Base-by-base conservation (phyloP, 73 alveolate genomes). In the Symbiodinium natans region DNA sequence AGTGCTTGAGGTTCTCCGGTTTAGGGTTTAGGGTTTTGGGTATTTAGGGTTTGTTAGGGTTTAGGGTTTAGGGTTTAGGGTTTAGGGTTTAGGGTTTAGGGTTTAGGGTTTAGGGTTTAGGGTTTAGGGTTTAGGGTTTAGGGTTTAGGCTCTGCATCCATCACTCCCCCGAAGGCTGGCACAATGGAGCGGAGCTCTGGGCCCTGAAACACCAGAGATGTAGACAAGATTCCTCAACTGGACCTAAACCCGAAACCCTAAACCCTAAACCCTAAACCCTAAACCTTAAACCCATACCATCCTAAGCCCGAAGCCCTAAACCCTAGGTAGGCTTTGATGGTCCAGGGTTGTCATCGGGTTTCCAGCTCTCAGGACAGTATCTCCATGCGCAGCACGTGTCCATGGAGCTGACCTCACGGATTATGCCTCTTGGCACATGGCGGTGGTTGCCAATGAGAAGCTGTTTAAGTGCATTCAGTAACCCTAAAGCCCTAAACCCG, bases 351-450 rank as follows among this genome's bases (percentile, higher is more conserved):
- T 11, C 27, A 21, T 15, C 0, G 71, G 71, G 71, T 9, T 52
- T 52, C 71, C 71, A 23, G 36, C 40, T n/a, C 93, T 48, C 52
- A 85, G 93, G 93, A 85, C 93, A 85, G 38, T 85, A 85, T 41
- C 63, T 85, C 33, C 93, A 85, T n/a, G 93, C 93, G 38, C 93
- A 85, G 93, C 59, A 46, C 7, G 93, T 85, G 27, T 85, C 93
- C 15, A 46, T 85, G 93, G 93, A 85, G 63, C 34, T 85, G 93
- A 85, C 93, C 9, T 48, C 80, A 23, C 80, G 93, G 27, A 85
- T 85, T 82, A 85, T 85, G 93, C 63, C 31, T 52, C 71, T 52
- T 29, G 71, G 71, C 71, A 52, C 71, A 52, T 52, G 31, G 15
- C 8, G 71, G 15, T 9, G 71, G 3, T 21, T 52, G 71, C 1